Base-by-base conservation (phyloP, 441 rosid genomes). In the Lagerstroemia fauriei region DNA sequence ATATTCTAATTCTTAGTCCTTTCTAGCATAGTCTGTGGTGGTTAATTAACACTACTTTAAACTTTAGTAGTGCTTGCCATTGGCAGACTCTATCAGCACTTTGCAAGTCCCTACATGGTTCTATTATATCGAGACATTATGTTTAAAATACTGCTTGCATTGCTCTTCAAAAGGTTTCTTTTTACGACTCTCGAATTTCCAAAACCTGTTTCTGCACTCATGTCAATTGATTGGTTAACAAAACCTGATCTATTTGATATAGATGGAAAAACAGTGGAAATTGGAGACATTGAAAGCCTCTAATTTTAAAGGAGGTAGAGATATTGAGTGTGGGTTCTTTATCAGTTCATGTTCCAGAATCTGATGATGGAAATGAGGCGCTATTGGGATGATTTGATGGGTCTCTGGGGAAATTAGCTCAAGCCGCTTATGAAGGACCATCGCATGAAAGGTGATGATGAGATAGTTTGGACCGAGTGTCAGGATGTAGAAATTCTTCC, bases 81-180 rank as follows among this genome's bases (percentile, higher is more conserved):
- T n/a, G n/a, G n/a, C n/a, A n/a, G n/a, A n/a, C n/a, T n/a, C n/a
- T n/a, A n/a, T 38, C 44, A 38, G 6, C 44, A 38, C 44, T 38
- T 38, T 38, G 44, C 44, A 38, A 38, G 44, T 38, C 44, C 44
- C 44, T 38, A 2, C 44, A 38, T 38, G 44, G 44, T 38, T 38
- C 44, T 38, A 38, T 38, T 38, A 38, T 38, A 38, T 6, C 6
- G 6, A 38, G 44, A 38, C 44, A 38, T 38, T 38, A 38, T 38
- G 44, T 38, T 38, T 38, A 93, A 77, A 92, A 93, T 86, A 94
- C 97, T 38, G 92, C 97, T 66, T 89, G 97, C 63, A 63, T 83
- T n/a, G 92, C 94, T 1, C 61, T 89, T 82, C 91, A 89, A 80
- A 83, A 91, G 95, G 97, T 90, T 34, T 41, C 72, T 31, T 51